Conservation (phyloP, 1,284 basidiomycete genomes). For the Bjerkandera adusta region DNA sequence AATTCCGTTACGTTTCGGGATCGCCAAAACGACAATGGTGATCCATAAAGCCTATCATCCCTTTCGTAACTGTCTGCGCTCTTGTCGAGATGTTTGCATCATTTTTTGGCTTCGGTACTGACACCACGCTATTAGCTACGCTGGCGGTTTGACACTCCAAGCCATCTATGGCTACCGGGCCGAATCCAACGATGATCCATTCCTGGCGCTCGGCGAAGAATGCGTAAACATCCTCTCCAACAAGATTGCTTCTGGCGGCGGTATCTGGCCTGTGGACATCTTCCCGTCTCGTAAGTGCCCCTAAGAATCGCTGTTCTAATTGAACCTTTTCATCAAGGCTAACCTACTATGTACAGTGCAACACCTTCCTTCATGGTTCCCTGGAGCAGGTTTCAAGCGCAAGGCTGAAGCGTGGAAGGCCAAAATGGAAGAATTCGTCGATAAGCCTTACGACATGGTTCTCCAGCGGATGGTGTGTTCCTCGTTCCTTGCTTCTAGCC, state of each 20-base stretch:
- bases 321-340: not conserved
- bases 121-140: too few relatives aligned
- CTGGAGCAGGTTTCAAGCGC: conserved; percentile 34
- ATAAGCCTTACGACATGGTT: conserved; percentile 59
- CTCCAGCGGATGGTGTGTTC: conserved; percentile 52
- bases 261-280: conserved; percentile 69
- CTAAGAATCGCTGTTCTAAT: not conserved
- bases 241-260: conserved; percentile 58
- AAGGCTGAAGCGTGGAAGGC: conserved; percentile 64
- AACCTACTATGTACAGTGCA: conserved; percentile 23
- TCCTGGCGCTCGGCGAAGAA: conserved; percentile 59
- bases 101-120: not conserved
- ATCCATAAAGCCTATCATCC: too few relatives aligned
- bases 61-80: too few relatives aligned
- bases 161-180: conserved; percentile 67
- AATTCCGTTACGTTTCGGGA: not conserved
- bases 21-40: too few relatives aligned
- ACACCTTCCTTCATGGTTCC: conserved; percentile 33
- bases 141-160: conserved; percentile 58
- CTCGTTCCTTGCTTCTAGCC: not conserved
- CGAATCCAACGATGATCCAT: conserved; percentile 48
- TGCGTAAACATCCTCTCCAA: conserved; percentile 59
- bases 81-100: not conserved
- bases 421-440: conserved; percentile 65
- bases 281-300: conserved; percentile 42